Evolutionary conservation across 2,329 filamentous ascomycete genomes (phyloP), one percentile per base, ranked within the genome.

Genomic region (Pleoardoris graminearum): DNA sequence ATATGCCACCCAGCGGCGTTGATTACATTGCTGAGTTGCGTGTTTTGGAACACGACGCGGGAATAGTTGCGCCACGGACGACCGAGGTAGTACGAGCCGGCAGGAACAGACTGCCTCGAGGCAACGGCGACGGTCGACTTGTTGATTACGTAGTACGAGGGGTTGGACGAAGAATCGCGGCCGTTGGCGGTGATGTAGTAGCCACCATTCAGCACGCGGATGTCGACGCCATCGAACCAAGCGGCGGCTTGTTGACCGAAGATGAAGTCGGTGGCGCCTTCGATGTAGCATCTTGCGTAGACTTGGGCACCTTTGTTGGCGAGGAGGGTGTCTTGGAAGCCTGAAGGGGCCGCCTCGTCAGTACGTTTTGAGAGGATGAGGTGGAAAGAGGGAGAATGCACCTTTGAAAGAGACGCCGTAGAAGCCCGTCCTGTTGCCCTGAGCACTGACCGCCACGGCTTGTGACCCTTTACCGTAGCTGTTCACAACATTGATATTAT

Each of bases 231-330:
- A 48, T 82, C 77, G 64, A 79, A 81, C 82, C 80, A 86, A 41
- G 77, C 74, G 47, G 71, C 66, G 29, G 79, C 76, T 48, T 76
- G 60, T 68, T 83, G 76, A 47, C 84, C 79, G 64, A 86, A 86
- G 58, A 84, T 81, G 63, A 84, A 84, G 60, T 85, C 84, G 37
- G 81, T 80, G 2, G 81, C 80, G 23, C 83, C 82, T 41, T 81
- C 77, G 55, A 86, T 84, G 53, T 81, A 79, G 57, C 77, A 78
- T 54, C 79, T 79, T 22, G 78, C 80, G 62, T 83, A 86, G 30
- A 85, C 64, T 60, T 85, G 79, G 55, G 77, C 73, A 55, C 83
- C 84, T 48, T 71, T 75, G 11, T 73, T 58, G 12, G 70, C 67
- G 12, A 72, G 60, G 21, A 74, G 58, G 1, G 83, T 84, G 63